Percentiles rank a stretch among this genome's conserved stretches.
Conservation (phyloP, 148 eudicot genomes). For the Fagopyrum homotropicum region DNA sequence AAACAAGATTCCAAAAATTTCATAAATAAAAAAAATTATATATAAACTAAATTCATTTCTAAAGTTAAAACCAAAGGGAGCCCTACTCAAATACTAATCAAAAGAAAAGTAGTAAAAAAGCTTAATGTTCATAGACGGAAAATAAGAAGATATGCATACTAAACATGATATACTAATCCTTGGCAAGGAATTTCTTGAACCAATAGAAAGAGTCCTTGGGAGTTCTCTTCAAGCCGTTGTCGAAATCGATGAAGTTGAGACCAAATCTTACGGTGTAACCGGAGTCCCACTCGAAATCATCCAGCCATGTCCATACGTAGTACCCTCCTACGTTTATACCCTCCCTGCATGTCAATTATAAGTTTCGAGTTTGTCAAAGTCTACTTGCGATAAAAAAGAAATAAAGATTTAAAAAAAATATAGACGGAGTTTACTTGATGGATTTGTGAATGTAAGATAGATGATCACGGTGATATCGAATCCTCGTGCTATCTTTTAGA, state of each 20-base stretch:
- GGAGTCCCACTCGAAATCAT: conserved; percentile 14
- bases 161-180: not conserved
- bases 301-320: conserved; percentile 13
- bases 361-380: no score
- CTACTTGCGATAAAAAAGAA: no score
- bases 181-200: conserved; percentile 11
- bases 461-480: conserved; percentile 5
- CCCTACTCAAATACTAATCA: no score
- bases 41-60: no score
- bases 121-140: not conserved
- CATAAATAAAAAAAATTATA: no score
- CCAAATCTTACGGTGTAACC: conserved; percentile 12
- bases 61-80: no score
- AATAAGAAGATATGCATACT: no score
- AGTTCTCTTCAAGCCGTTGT: conserved; percentile 6
- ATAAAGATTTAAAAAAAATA: not conserved
- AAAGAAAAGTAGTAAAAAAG: no score
- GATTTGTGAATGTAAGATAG: conserved; percentile 7
- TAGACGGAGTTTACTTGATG: conserved; percentile 5
- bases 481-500: conserved; percentile 4
- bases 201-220: conserved; percentile 12
- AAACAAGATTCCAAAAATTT: no score
- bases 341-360: not conserved
- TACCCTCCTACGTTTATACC: conserved; percentile 13
- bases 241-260: conserved; percentile 7